A percentile compares a stretch with the other conserved stretches of the same genome.
Conservation (phyloP, 352 stramenopile genomes). For the Phytopythium oedochilum region DNA sequence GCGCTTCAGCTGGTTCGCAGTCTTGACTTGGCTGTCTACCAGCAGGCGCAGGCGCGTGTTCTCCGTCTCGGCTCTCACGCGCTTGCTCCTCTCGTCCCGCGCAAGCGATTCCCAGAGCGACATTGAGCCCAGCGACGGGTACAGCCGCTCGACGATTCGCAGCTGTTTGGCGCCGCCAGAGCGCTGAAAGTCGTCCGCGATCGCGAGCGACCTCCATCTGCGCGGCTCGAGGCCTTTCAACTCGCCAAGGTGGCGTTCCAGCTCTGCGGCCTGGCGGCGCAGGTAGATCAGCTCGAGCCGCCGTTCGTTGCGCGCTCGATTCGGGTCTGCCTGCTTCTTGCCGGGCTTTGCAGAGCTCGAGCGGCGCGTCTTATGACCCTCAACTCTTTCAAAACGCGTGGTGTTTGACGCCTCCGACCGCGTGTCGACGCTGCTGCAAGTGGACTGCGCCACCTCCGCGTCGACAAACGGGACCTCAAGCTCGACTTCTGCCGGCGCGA, state of each 20-base stretch:
- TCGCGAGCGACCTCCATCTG: neutral
- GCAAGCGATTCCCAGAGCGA: conserved; percentile 38
- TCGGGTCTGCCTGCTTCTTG: conserved; percentile 27
- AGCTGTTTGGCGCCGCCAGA: neutral
- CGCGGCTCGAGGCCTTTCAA: neutral
- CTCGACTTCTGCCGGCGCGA: neutral
- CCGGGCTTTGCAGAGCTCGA: neutral
- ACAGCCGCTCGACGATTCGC: neutral
- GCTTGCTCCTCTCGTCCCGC: conserved; percentile 35
- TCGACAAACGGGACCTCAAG: neutral
- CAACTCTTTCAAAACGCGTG: no score
- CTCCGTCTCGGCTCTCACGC: conserved; percentile 34
- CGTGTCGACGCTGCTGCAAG: neutral
- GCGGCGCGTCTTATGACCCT: neutral
- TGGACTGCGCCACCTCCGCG: neutral
- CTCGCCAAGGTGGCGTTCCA: conserved; percentile 2
- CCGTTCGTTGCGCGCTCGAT: conserved; percentile 43
- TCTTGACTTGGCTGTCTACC: conserved; percentile 45
- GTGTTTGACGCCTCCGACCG: neutral
- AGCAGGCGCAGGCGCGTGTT: conserved; percentile 53
- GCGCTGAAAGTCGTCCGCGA: neutral
- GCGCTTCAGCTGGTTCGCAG: conserved; percentile 46
- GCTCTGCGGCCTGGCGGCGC: conserved; percentile 11
- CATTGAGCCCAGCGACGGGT: neutral
- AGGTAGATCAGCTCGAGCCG: conserved; percentile 66